A percentile compares a stretch with the other conserved stretches of the same genome.
Evolutionary conservation across 208 protist species (phyloP).

Genomic region (Herpetomonas tarakana): DNA sequence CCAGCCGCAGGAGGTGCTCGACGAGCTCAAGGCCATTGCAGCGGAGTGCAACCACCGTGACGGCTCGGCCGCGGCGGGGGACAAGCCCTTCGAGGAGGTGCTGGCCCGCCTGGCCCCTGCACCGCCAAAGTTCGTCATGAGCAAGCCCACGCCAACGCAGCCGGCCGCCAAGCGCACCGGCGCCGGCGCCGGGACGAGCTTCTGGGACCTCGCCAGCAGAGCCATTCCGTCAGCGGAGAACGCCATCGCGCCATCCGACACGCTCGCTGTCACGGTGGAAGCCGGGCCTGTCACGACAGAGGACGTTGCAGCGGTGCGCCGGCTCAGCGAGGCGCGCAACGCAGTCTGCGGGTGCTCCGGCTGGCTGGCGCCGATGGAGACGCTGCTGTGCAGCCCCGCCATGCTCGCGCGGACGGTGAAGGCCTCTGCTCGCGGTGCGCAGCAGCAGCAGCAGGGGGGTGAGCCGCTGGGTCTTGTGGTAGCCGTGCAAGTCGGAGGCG

Average conservation of each 20-base stretch:
- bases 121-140: constrained; percentile 74
- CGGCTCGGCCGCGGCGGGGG: constrained; percentile 1
- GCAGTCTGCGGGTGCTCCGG: constrained; percentile 4
- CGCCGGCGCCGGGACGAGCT: constrained; percentile 5
- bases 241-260: not conserved
- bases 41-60: constrained; percentile 22
- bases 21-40: constrained; percentile 21
- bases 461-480: not conserved
- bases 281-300: constrained; percentile 6
- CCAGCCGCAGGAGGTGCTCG: constrained; percentile 20
- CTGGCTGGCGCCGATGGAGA: constrained; percentile 9
- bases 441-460: too few species aligned
- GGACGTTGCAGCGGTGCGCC: constrained; percentile 1
- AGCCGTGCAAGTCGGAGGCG: not conserved
- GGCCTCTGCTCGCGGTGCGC: too few species aligned
- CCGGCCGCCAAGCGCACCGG: not conserved
- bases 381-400: not conserved
- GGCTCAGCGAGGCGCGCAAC: constrained; percentile 9
- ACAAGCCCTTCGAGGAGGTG: constrained; percentile 40
- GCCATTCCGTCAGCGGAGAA: not conserved
- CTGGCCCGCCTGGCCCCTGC: constrained; percentile 39
- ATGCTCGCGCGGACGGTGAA: not conserved
- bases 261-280: not conserved
- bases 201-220: not conserved
- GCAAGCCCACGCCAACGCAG: constrained; percentile 46